These are phyloP conservation scores for Suhomyces tanzawaensis DNA, from an alignment of 805 yeast genomes.

Conservation along the genomic window DNA sequence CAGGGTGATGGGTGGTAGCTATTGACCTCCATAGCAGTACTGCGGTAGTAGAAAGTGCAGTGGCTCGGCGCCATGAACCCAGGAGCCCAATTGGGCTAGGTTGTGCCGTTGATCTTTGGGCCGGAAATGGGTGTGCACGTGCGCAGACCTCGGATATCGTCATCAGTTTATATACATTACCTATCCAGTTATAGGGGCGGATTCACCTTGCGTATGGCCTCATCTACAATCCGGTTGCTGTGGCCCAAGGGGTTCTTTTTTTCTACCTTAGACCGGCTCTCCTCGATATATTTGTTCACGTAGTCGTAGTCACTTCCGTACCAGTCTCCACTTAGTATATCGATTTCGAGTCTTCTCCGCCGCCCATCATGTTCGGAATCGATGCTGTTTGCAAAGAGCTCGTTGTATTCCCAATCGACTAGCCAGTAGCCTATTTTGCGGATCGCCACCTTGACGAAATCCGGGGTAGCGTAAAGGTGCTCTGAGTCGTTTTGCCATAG, in stretches of 20 bases:
- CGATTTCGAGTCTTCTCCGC: slow-evolving; percentile 24
- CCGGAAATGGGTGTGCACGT: too few relatives aligned
- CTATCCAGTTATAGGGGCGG: slow-evolving; percentile 41
- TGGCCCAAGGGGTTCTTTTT: slow-evolving; percentile 30
- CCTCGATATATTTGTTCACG: slow-evolving; percentile 27
- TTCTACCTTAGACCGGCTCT: slow-evolving; percentile 18
- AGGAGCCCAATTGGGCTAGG: too few relatives aligned
- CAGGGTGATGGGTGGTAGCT: too few relatives aligned
- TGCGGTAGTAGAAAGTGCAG: too few relatives aligned
- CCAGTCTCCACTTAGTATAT: slow-evolving; percentile 43
- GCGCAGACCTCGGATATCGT: too few relatives aligned
- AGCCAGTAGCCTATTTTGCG: slow-evolving; percentile 43
- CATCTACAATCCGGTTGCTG: slow-evolving; percentile 37
- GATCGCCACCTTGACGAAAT: slow-evolving; percentile 35
- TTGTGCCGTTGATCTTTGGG: too few relatives aligned
- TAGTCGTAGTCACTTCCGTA: slow-evolving; percentile 40
- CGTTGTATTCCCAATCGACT: slow-evolving; percentile 40
- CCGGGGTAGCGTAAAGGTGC: slow-evolving; percentile 34
- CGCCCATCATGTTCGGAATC: slow-evolving; percentile 8
- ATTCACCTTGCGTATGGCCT: slow-evolving; percentile 28
- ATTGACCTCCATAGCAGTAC: too few relatives aligned
- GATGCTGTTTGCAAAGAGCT: slow-evolving; percentile 7
- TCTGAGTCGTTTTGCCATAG: slow-evolving; percentile 15
- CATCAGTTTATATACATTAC: too few relatives aligned
- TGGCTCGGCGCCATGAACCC: too few relatives aligned